These are phyloP conservation scores for Sugiyamaella pinicola DNA, from an alignment of 1,139 yeast genomes.

Conservation along the genomic window DNA sequence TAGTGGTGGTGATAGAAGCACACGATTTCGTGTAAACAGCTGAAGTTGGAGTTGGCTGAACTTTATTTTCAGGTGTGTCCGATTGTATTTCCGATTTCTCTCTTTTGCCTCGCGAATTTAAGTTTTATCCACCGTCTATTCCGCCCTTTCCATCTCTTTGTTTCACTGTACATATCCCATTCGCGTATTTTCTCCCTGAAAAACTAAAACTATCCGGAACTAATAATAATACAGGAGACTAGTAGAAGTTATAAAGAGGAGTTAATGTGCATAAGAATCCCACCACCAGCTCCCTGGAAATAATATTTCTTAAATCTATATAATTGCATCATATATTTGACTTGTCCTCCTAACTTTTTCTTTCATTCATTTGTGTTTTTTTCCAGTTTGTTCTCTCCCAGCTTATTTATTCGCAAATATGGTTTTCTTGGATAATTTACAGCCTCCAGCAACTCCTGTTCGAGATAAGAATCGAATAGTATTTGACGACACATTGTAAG, in stretches of 20 bases:
- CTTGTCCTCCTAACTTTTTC: background rate
- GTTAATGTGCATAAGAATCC: background rate
- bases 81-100: background rate
- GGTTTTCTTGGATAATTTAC: background rate
- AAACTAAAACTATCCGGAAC: background rate
- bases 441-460: conserved; percentile 12
- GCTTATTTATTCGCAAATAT: too few species aligned
- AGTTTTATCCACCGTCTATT: background rate
- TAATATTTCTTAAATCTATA: background rate
- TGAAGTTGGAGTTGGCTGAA: background rate
- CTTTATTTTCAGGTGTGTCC: background rate
- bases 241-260: background rate
- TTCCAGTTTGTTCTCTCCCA: background rate
- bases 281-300: background rate
- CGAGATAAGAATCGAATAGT: conserved; percentile 1
- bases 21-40: too few species aligned
- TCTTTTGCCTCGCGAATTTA: background rate
- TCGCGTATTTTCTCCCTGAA: background rate
- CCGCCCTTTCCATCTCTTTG: background rate
- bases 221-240: too few species aligned
- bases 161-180: background rate
- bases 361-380: background rate
- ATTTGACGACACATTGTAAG: conserved; percentile 12
- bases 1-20: too few species aligned
- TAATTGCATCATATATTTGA: background rate